These are phyloP conservation scores for Nakataea oryzae DNA, from an alignment of 2,329 filamentous ascomycete species.

Conservation along the genomic window DNA sequence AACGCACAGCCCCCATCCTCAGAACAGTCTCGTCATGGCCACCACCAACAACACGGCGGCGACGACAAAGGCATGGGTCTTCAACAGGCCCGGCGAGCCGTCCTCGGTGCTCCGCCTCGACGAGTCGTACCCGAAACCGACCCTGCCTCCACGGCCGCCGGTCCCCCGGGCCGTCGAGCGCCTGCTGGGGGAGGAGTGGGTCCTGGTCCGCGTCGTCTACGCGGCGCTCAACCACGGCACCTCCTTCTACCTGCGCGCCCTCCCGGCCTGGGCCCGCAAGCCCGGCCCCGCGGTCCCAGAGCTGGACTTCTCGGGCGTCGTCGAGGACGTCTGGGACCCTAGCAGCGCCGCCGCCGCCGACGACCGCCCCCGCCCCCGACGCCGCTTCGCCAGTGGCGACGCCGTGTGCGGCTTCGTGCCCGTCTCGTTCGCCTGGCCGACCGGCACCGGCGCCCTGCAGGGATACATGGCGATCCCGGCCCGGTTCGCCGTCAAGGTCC, in stretches of 20 bases:
- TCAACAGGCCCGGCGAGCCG: background rate
- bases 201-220: slow-evolving; percentile 21
- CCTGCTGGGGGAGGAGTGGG: background rate
- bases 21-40: too few relatives aligned
- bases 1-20: background rate
- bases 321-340: slow-evolving; percentile 8
- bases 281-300: slow-evolving; percentile 15
- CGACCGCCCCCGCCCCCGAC: slow-evolving; percentile 12
- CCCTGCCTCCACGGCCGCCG: background rate
- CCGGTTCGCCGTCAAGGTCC: slow-evolving; percentile 12
- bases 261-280: slow-evolving; percentile 20
- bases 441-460: slow-evolving; percentile 21
- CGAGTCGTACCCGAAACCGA: background rate
- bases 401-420: slow-evolving; percentile 20
- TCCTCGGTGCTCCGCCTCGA: background rate
- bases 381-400: slow-evolving; percentile 12
- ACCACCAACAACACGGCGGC: too few relatives aligned
- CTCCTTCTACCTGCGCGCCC: slow-evolving; percentile 17
- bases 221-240: slow-evolving; percentile 26
- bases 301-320: slow-evolving; percentile 22
- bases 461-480: slow-evolving; percentile 22
- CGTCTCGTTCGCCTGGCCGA: slow-evolving; percentile 9
- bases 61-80: background rate
- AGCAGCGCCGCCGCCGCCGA: slow-evolving; percentile 7
- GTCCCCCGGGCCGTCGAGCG: slow-evolving; percentile 7